phyloP scores from a whole-genome alignment of 495 filamentous ascomycete species.

The Penicillium odoratum region DNA sequence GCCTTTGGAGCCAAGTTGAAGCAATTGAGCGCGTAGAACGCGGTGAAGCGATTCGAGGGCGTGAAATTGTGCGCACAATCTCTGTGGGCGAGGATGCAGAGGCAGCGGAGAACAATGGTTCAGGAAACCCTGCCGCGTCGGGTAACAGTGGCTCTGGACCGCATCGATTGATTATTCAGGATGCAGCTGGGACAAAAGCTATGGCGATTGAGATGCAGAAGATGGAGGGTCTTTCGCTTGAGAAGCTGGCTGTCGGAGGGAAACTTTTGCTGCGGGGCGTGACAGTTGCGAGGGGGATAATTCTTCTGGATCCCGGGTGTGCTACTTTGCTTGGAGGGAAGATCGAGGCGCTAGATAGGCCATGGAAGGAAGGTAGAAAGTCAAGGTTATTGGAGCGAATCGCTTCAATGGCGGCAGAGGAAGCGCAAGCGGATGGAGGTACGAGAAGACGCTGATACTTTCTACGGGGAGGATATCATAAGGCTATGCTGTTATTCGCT shows the following conservation, averaged over 20 bases:
- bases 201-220: slow-evolving; percentile 72
- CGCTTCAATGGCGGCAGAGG: slow-evolving; percentile 25
- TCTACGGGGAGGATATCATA: not conserved
- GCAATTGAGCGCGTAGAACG: slow-evolving; percentile 78
- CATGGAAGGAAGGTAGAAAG: slow-evolving; percentile 75
- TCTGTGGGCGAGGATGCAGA: slow-evolving; percentile 50
- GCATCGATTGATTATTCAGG: slow-evolving; percentile 81
- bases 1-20: slow-evolving; percentile 83
- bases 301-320: slow-evolving; percentile 67
- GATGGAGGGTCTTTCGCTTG: slow-evolving; percentile 63
- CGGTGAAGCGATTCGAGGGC: slow-evolving; percentile 77
- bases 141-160: slow-evolving; percentile 51
- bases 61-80: slow-evolving; percentile 77
- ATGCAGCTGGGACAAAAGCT: slow-evolving; percentile 66
- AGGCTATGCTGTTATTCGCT: not conserved
- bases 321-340: slow-evolving; percentile 78
- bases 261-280: slow-evolving; percentile 73
- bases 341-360: slow-evolving; percentile 75
- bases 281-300: slow-evolving; percentile 70
- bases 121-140: slow-evolving; percentile 15
- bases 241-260: slow-evolving; percentile 69
- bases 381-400: slow-evolving; percentile 62
- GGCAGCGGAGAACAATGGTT: slow-evolving; percentile 26
- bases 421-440: not conserved
- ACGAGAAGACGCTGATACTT: not conserved